Base-by-base conservation (phyloP, 108 stramenopile genomes). In the Cyclostephanos invisitatus region DNA sequence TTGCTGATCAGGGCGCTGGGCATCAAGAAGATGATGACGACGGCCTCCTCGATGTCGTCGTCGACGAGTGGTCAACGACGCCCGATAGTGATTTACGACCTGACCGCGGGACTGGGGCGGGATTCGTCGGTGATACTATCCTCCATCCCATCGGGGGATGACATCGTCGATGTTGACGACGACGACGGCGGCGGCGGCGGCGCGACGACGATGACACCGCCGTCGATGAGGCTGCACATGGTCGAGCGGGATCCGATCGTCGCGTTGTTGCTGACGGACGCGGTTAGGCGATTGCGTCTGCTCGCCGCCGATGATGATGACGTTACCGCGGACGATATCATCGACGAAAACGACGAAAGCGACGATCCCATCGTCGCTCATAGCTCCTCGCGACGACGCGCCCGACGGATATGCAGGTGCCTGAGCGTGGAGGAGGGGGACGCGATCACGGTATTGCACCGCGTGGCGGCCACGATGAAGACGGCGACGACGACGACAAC, bases 81-180 rank as follows among this genome's bases (percentile, higher is more conserved):
- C 3, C 75, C 56, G 15, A 55, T 82, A 17, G 38, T 80, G 5
- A 51, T 94, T 9, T 87, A 74, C 50, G 93, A 95, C 69, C 83
- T 92, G 83, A 95, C 93, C 27, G 93, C 93, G 7, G 93, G 93
- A n/a, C 80, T 92, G 11, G 93, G 84, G 49, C 82, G 90, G 61
- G 93, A 95, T 64, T 82, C 91, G 2, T 60, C 86, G 49, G 36
- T 92, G 7, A 73, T 95, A 71, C 87, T 90, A 1, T 47, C 75
- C 12, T 54, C 80, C 5, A 46, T 71, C n/a, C 28, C 29, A 40
- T 22, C 15, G 42, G 48, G 68, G 55, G 67, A 81, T 77, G 17
- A 77, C 80, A 7, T 10, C 7, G 14, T 21, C 38, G 24, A 63
- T 3, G 5, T 10, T 28, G 64, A 51, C 44, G 44, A 42, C 40